Evolutionary conservation across 805 yeast genomes (phyloP), one percentile per base, ranked within the genome.

Genomic region (Zygosaccharomyces lentus): DNA sequence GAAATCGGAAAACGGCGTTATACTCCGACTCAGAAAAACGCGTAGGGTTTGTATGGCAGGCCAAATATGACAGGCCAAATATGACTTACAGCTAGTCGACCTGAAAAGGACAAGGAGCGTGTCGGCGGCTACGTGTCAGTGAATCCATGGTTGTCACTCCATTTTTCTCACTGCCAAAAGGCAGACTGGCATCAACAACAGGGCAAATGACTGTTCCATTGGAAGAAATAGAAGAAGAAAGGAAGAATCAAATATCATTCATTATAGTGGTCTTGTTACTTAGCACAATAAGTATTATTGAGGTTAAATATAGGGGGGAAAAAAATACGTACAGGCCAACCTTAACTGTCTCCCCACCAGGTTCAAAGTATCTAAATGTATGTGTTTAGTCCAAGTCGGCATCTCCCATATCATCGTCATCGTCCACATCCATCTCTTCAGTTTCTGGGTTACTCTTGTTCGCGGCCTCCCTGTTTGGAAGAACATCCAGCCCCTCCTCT

Each of bases 391-490:
- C 51, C 26, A 51, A 45, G 21, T 55, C 57, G 17, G 50, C 43
- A 36, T 32, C 49, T n/a, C 50, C 61, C 21, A 53, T 54, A 24
- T 59, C 64, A 32, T 59, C 57, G 37, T 67, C 73, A 23, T 76
- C 81, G 35, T 80, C 85, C 17, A 74, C 79, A 43, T 79, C 86
- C 43, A 80, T 81, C 24, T 38, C 41, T 16, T 13, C 41, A 32
- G 75, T 84, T 49, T 78, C 82, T 45, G 77, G 72, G 23, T 77
- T 82, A 23, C 76, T 80, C 40, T 73, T 78, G 48, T 72, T 76
- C 40, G 74, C 76, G n/a, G 47, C 34, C 48, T 84, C 89, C 58
- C 93, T 98, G 69, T 93, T 93, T 41, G 97, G 90, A 40, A 82
- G 53, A 4, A 93, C 96, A 35, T 80, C 84, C 45, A 93, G 70